Evolutionary conservation across 139 green algal genomes (phyloP).

Genomic region (Trebouxia sp.): DNA sequence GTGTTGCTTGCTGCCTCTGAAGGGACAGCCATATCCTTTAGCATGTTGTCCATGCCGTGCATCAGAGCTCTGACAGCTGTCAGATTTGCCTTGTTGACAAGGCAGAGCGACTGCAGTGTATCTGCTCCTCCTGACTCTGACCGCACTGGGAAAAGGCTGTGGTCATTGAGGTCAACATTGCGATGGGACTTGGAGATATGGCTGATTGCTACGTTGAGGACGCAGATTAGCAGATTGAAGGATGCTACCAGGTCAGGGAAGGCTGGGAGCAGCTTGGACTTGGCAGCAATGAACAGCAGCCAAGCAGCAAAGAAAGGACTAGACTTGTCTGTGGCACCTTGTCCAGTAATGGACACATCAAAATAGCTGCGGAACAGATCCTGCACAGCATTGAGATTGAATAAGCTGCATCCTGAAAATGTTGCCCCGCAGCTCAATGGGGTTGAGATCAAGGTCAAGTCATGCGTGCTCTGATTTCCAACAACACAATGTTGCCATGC

Average conservation of each 20-base stretch:
- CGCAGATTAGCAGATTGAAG: constrained; percentile 51
- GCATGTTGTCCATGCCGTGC: constrained; percentile 26
- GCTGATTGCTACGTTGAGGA: constrained; percentile 23
- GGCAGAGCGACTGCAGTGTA: constrained; percentile 19
- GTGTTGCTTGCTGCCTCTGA: too few species aligned
- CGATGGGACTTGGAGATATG: constrained; percentile 30
- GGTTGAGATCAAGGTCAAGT: too few species aligned
- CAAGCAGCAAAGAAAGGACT: constrained; percentile 24
- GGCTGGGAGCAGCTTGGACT: constrained; percentile 39
- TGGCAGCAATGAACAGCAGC: constrained; percentile 45
- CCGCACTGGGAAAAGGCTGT: constrained; percentile 20
- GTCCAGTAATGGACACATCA: background rate
- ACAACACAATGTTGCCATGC: too few species aligned
- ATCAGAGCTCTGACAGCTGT: constrained; percentile 17
- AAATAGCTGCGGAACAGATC: constrained; percentile 33
- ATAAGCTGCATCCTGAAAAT: too few species aligned
- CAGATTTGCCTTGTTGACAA: constrained; percentile 29
- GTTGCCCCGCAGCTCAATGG: too few species aligned
- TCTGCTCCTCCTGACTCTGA: constrained; percentile 13
- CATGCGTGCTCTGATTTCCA: too few species aligned
- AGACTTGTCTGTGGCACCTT: background rate
- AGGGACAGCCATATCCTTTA: background rate
- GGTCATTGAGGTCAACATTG: constrained; percentile 23
- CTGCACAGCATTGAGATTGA: constrained; percentile 9
- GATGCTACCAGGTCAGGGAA: constrained; percentile 42